phyloP scores from a whole-genome alignment of 352 stramenopile species.

The Phytopythium oedochilum region DNA sequence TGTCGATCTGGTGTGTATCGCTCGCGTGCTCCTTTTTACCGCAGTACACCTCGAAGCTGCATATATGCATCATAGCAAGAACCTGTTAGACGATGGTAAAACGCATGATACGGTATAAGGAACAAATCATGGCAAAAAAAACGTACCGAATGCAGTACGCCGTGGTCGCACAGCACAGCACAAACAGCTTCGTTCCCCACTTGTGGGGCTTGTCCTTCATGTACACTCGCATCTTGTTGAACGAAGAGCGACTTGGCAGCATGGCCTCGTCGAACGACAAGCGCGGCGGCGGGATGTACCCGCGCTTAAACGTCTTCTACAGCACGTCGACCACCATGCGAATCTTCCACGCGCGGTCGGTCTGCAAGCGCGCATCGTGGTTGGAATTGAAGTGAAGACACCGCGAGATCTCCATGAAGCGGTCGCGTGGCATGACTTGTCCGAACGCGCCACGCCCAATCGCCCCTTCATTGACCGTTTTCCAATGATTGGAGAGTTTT shows the following conservation, averaged over 20 bases:
- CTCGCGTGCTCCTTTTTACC: slow-evolving; percentile 1
- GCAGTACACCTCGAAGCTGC: slow-evolving; percentile 13
- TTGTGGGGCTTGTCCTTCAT: slow-evolving; percentile 12
- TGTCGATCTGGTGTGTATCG: neutral
- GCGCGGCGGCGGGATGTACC: slow-evolving; percentile 6
- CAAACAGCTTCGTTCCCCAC: slow-evolving; percentile 12
- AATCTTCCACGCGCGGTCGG: slow-evolving; percentile 13
- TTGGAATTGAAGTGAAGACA: slow-evolving; percentile 16
- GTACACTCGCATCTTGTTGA: slow-evolving; percentile 14
- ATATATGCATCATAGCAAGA: slow-evolving; percentile 6
- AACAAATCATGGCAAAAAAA: slow-evolving; percentile 6
- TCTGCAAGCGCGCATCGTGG: slow-evolving; percentile 2
- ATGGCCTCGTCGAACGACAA: slow-evolving; percentile 17
- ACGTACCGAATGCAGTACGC: slow-evolving; percentile 15
- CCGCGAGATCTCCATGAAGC: slow-evolving; percentile 8
- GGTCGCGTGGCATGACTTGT: slow-evolving; percentile 3
- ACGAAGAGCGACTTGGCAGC: slow-evolving; percentile 6
- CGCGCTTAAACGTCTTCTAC: slow-evolving; percentile 8
- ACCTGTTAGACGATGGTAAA: neutral
- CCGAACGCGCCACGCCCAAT: slow-evolving; percentile 11
- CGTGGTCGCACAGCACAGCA: slow-evolving; percentile 11
- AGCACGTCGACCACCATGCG: slow-evolving; percentile 11
- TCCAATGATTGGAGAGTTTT: slow-evolving; percentile 12
- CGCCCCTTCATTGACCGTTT: slow-evolving; percentile 1
- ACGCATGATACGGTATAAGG: slow-evolving; percentile 9